Evolutionary conservation across 768 basidiomycete genomes (phyloP).

Genomic region (Pleurotus djamor): DNA sequence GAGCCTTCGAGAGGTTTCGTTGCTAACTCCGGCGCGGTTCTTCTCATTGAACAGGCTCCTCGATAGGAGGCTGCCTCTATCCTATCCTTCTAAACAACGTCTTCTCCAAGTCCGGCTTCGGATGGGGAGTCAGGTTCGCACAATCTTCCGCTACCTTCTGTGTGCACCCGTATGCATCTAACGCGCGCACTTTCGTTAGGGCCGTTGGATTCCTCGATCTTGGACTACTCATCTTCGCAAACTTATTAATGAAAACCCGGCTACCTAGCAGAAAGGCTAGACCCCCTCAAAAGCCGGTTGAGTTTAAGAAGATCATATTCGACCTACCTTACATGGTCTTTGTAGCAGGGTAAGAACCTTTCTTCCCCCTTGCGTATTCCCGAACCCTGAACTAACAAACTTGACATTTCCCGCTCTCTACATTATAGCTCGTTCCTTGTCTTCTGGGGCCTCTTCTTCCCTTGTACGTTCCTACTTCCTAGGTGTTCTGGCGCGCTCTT

Average conservation of each 20-base stretch:
- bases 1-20: constrained; percentile 1
- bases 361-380: neutral
- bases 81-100: constrained; percentile 53
- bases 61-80: constrained; percentile 48
- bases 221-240: constrained; percentile 39
- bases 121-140: constrained; percentile 39
- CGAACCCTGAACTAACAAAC: too few relatives aligned
- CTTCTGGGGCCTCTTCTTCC: constrained; percentile 50
- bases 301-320: constrained; percentile 29
- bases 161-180: constrained; percentile 17
- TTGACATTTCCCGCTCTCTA: constrained; percentile 3
- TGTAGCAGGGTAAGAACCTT: constrained; percentile 30
- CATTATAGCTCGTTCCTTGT: constrained; percentile 21
- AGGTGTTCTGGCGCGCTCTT: neutral
- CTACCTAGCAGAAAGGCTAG: constrained; percentile 20
- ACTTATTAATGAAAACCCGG: constrained; percentile 40
- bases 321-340: constrained; percentile 42
- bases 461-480: constrained; percentile 31
- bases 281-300: constrained; percentile 16
- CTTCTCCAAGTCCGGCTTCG: constrained; percentile 34
- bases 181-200: constrained; percentile 19
- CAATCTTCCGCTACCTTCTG: constrained; percentile 16
- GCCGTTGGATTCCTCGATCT: constrained; percentile 45
- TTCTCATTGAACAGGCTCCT: constrained; percentile 27
- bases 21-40: neutral